A percentile compares a stretch with the other conserved stretches of the same genome.
Evolutionary conservation across 176 grass and related monocot genomes (phyloP).

Genomic region (Alopecurus myosuroides): DNA sequence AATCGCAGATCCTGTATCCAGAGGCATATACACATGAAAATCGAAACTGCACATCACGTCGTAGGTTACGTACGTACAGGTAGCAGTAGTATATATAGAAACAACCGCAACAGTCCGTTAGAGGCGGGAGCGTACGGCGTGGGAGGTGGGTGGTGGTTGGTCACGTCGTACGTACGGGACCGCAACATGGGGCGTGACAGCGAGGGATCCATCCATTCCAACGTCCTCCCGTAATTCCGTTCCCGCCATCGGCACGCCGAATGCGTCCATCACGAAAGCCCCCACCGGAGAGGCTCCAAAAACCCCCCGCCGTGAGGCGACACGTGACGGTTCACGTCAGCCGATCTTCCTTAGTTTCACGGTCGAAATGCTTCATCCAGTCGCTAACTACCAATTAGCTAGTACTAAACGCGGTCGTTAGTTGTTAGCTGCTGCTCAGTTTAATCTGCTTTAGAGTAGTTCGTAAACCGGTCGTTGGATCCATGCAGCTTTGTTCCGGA

Average conservation of each 20-base stretch:
- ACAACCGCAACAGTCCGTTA: no score
- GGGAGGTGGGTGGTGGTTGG: constrained; percentile 18
- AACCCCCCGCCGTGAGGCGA: neutral
- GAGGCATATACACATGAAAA: no score
- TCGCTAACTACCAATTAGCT: neutral
- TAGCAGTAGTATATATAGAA: no score
- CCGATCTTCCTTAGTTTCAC: neutral
- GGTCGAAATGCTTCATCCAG: neutral
- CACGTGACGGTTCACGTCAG: neutral
- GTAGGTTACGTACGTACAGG: no score
- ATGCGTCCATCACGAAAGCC: neutral
- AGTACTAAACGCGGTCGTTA: no score
- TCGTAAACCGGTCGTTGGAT: neutral
- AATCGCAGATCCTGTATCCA: no score
- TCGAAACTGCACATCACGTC: no score
- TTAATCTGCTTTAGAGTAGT: no score
- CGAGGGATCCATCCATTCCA: no score
- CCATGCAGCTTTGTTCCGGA: neutral
- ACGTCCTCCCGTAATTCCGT: neutral
- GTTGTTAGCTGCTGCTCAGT: no score
- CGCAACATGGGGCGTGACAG: no score
- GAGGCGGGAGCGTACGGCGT: no score
- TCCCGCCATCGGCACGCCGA: neutral
- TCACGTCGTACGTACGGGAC: constrained; percentile 36
- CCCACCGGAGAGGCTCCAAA: neutral